Evolutionary conservation across 139 green algal species (phyloP).

Genomic region (Chlamydomonas schloesseri): DNA sequence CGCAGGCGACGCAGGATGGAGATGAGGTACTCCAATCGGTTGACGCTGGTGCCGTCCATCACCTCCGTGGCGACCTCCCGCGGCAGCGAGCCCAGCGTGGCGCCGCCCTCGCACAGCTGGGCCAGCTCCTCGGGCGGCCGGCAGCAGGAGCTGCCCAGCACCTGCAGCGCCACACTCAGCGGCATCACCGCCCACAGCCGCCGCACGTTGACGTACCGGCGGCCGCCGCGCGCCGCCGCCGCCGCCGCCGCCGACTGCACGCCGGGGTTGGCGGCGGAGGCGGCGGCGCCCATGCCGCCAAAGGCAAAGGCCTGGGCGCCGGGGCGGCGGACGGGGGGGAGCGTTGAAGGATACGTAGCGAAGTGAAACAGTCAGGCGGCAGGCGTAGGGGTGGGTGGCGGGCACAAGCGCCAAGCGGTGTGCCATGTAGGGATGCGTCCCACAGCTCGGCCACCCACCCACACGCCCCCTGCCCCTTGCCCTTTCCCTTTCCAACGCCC

Average conservation of each 20-base stretch:
- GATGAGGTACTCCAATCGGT: slow-evolving; percentile 36
- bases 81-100: slow-evolving; percentile 1
- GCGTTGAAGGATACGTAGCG: too few species aligned
- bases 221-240: background rate
- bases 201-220: slow-evolving; percentile 39
- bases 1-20: slow-evolving; percentile 14
- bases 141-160: slow-evolving; percentile 37
- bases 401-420: too few species aligned
- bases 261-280: background rate
- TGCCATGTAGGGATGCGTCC: too few species aligned
- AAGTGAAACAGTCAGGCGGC: too few species aligned
- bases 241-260: background rate
- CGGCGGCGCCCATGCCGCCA: background rate
- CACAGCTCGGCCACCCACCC: too few species aligned
- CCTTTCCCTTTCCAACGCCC: too few species aligned
- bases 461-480: too few species aligned
- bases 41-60: slow-evolving; percentile 23
- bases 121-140: slow-evolving; percentile 41
- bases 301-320: background rate
- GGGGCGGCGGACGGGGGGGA: too few species aligned
- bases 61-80: background rate
- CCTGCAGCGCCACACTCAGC: slow-evolving; percentile 55
- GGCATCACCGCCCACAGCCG: slow-evolving; percentile 66
- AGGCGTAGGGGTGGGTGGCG: too few species aligned
- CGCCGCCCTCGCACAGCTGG: slow-evolving; percentile 42